Percentiles rank a stretch among this genome's conserved stretches.
Evolutionary conservation across 495 filamentous ascomycete species (phyloP).

Genomic region (Hypoxylon crocopeplum): DNA sequence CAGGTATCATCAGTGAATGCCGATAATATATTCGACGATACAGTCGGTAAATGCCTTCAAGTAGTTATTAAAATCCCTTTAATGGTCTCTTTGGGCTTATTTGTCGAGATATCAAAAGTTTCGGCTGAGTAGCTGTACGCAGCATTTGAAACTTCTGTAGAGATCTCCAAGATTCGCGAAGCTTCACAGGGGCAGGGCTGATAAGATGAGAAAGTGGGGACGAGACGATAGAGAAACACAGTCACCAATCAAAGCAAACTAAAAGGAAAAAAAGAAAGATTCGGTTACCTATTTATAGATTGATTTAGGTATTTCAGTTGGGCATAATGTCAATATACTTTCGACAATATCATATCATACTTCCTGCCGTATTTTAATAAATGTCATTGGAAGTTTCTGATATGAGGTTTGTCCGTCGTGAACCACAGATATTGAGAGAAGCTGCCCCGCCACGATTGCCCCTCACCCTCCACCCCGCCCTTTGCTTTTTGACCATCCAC

Average conservation of each 20-base stretch:
- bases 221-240: not conserved
- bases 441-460: constrained; percentile 32
- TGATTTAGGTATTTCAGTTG: not conserved
- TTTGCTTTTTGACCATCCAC: constrained; percentile 21
- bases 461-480: constrained; percentile 21
- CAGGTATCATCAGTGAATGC: not conserved
- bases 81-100: not conserved
- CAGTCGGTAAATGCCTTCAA: not conserved
- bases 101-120: constrained; percentile 7
- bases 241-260: constrained; percentile 11
- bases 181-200: constrained; percentile 38
- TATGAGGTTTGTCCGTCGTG: not conserved
- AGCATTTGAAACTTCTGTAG: constrained; percentile 13
- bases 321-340: not conserved
- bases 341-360: not conserved
- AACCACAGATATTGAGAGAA: not conserved
- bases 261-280: not conserved
- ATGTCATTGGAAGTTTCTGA: no score
- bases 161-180: constrained; percentile 45
- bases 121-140: constrained; percentile 5
- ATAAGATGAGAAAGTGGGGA: constrained; percentile 29
- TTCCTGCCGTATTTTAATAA: no score
- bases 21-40: not conserved
- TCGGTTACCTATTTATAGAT: not conserved
- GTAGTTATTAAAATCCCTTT: no score